Evolutionary conservation across 495 filamentous ascomycete genomes (phyloP).

Genomic region (Hapsidospora chrysogenum): DNA sequence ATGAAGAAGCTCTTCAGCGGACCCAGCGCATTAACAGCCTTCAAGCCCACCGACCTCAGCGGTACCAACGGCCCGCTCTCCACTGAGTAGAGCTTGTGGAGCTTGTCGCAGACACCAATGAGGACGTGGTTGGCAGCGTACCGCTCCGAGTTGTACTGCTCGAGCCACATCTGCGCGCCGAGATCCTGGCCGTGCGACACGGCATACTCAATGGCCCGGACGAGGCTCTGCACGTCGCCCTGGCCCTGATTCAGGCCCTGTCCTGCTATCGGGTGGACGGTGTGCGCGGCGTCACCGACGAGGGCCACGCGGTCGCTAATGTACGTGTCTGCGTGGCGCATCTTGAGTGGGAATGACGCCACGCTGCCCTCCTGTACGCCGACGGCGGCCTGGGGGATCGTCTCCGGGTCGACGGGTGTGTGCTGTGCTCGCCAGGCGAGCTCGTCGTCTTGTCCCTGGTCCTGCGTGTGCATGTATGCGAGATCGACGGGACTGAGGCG

Average conservation of each 20-base stretch:
- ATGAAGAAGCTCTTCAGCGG: conserved; percentile 76
- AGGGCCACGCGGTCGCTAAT: conserved; percentile 76
- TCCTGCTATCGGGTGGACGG: conserved; percentile 83
- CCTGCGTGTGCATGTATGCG: conserved; percentile 53
- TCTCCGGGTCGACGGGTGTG: conserved; percentile 30
- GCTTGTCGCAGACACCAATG: conserved; percentile 76
- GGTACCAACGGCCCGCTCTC: conserved; percentile 60
- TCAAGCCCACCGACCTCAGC: conserved; percentile 59
- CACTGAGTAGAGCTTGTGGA: conserved; percentile 81
- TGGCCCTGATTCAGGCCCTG: conserved; percentile 92
- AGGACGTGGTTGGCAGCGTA: conserved; percentile 74
- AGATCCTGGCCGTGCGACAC: conserved; percentile 70
- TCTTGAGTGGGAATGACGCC: conserved; percentile 76
- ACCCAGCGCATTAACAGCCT: conserved; percentile 57
- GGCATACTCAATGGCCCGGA: conserved; percentile 54
- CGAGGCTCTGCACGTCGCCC: conserved; percentile 66
- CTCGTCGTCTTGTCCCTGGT: conserved; percentile 51
- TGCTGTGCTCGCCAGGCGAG: conserved; percentile 66
- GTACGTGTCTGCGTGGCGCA: conserved; percentile 86
- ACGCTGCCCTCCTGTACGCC: conserved; percentile 65
- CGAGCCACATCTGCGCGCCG: conserved; percentile 52
- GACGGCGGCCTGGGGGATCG: conserved; percentile 33
- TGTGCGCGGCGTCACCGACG: conserved; percentile 88
- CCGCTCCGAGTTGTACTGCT: conserved; percentile 60
- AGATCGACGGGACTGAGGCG: conserved; percentile 65